Evolutionary conservation across 2,329 filamentous ascomycete species (phyloP).

Genomic region (Leptographium galeiforme): DNA sequence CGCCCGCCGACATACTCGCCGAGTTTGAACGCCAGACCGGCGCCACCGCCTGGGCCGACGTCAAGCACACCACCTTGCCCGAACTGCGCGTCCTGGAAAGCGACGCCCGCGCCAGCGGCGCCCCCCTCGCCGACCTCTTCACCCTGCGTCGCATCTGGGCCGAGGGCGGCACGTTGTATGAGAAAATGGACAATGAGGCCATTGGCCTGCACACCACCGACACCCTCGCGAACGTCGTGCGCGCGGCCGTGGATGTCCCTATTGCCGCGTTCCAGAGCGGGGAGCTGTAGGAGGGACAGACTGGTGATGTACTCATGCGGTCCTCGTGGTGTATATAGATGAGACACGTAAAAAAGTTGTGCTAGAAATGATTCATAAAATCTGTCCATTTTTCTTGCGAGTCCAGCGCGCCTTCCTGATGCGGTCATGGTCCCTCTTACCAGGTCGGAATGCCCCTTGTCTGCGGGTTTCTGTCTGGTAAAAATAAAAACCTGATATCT

Average conservation of each 20-base stretch:
- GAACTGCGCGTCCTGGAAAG: constrained; percentile 3
- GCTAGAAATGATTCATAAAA: neutral
- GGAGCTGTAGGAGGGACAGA: constrained; percentile 1
- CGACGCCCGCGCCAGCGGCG: neutral
- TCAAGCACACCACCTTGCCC: constrained; percentile 3
- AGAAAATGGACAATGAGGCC: constrained; percentile 36
- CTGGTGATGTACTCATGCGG: too few relatives aligned
- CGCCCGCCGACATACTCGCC: constrained; percentile 3
- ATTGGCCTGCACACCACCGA: constrained; percentile 21
- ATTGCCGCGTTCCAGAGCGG: constrained; percentile 7
- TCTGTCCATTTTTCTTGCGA: neutral
- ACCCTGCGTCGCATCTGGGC: constrained; percentile 9
- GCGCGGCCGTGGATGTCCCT: neutral
- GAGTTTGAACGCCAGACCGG: constrained; percentile 9
- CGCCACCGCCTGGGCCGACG: constrained; percentile 1
- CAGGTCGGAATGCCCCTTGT: neutral
- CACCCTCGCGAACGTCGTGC: constrained; percentile 7
- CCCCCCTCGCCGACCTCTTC: constrained; percentile 5
- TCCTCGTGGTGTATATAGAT: neutral
- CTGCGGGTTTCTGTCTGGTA: neutral
- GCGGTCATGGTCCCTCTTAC: too few relatives aligned
- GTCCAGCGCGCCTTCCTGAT: neutral
- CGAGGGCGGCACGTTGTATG: constrained; percentile 36
- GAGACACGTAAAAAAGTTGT: neutral
- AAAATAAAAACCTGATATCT: too few relatives aligned